Evolutionary conservation across 2,329 filamentous ascomycete genomes (phyloP), one percentile per base, ranked within the genome.

Genomic region (Orbilia brochopaga): DNA sequence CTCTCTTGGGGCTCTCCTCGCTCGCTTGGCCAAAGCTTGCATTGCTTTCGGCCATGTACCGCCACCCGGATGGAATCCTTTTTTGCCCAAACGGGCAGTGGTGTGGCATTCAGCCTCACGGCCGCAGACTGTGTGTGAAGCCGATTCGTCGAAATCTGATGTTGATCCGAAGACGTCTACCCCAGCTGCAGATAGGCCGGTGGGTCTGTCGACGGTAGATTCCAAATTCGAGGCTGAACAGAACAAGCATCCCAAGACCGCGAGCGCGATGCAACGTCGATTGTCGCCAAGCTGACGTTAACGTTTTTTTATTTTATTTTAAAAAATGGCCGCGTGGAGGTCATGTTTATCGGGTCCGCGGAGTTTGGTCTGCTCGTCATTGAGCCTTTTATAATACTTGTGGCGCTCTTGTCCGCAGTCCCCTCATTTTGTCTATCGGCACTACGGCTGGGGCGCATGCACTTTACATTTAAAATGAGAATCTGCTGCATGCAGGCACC

Each of bases 1-100:
- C n/a, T n/a, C n/a, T n/a, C n/a, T n/a, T n/a, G n/a, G n/a, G n/a
- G n/a, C n/a, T n/a, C n/a, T n/a, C 15, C 42, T 50, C 17, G 13
- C 30, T 32, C 13, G 30, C 59, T 70, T 64, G 58, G 42, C 64
- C 50, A 46, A 70, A 64, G 53, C 59, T 70, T 69, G 42, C 42
- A 52, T 62, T 37, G 52, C 24, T 21, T 42, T 11, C n/a, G 35
- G 44, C 1, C 3, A 5, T 19, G n/a, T 19, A 4, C 50, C 32
- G 58, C 58, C 59, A 27, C 32, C 13, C 27, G n/a, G 35, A n/a
- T 37, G 23, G 44, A 21, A 21, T 50, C 23, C 27, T 11, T 37
- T 11, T 37, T 53, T 53, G 10, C 44, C 15, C 4, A 48, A 48
- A 48, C 11, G 44, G 21, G 44, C 44, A 48, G 15, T 6, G 17